Evolutionary conservation across 331 rosid genomes (phyloP).

Genomic region (Pyracantha coccinea): DNA sequence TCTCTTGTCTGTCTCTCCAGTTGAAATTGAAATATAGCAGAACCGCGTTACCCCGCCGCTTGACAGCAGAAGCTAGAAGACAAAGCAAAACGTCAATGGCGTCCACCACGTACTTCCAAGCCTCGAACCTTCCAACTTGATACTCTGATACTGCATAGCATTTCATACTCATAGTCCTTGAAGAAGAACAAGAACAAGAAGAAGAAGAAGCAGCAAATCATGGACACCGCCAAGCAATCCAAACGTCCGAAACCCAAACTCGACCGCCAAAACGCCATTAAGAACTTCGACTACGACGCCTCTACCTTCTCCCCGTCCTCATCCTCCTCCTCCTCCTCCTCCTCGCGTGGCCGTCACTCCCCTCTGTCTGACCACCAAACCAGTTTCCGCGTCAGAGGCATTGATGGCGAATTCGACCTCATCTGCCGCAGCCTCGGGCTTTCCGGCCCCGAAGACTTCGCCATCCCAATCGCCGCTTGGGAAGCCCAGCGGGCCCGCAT

Average conservation of each 20-base stretch:
- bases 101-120: neutral
- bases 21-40: neutral
- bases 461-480: slow-evolving; percentile 51
- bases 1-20: neutral
- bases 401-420: slow-evolving; percentile 55
- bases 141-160: neutral
- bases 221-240: slow-evolving; percentile 25
- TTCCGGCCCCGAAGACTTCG: slow-evolving; percentile 56
- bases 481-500: slow-evolving; percentile 36
- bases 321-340: neutral
- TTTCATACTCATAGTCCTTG: neutral
- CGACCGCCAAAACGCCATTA: slow-evolving; percentile 52
- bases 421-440: slow-evolving; percentile 51
- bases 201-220: neutral
- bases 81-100: neutral
- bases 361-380: slow-evolving; percentile 4
- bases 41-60: neutral
- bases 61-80: neutral
- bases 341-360: slow-evolving; percentile 7
- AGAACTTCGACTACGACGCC: slow-evolving; percentile 29
- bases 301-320: slow-evolving; percentile 17
- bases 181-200: neutral
- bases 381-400: slow-evolving; percentile 42
- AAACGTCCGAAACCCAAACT: slow-evolving; percentile 24
- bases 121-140: neutral